Conservation (phyloP, 1,284 basidiomycete species). For the Boletellus sp. region DNA sequence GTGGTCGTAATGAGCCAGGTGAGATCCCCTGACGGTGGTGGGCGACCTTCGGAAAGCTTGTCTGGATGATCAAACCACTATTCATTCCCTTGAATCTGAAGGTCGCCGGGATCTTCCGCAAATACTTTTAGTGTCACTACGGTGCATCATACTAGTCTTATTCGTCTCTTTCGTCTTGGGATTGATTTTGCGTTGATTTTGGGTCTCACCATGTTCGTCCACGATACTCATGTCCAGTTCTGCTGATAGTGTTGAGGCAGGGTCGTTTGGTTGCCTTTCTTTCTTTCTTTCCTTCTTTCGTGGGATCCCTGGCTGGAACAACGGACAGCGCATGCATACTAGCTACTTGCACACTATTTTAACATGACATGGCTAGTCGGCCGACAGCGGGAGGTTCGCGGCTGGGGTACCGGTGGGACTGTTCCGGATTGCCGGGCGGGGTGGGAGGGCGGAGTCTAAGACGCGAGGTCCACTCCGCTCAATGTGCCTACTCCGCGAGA, state of each 20-base stretch:
- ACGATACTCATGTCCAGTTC: constrained; percentile 15
- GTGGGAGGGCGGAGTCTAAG: constrained; percentile 27
- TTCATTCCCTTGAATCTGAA: constrained; percentile 49
- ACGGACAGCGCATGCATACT: constrained; percentile 16
- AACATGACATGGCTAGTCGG: constrained; percentile 1
- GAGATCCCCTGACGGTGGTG: constrained; percentile 48
- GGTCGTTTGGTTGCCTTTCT: constrained; percentile 1
- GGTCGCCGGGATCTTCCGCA: constrained; percentile 55
- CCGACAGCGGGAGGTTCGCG: constrained; percentile 25
- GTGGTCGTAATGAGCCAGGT: constrained; percentile 13
- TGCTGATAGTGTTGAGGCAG: not conserved
- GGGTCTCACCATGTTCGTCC: constrained; percentile 12
- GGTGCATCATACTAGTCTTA: constrained; percentile 14
- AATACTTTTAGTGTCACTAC: constrained; percentile 35
- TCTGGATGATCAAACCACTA: constrained; percentile 43
- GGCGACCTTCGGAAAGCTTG: constrained; percentile 53
- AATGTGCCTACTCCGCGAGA: constrained; percentile 29
- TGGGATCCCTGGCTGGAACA: constrained; percentile 12
- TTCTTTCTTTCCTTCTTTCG: constrained; percentile 17
- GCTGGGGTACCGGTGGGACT: constrained; percentile 14
- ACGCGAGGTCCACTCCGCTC: constrained; percentile 24
- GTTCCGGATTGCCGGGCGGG: constrained; percentile 26
- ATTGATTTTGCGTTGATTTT: constrained; percentile 21
- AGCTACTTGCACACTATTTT: constrained; percentile 20
- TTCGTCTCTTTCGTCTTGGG: constrained; percentile 23